Conservation (phyloP, 768 basidiomycete genomes). For the Mycena vitilis region DNA sequence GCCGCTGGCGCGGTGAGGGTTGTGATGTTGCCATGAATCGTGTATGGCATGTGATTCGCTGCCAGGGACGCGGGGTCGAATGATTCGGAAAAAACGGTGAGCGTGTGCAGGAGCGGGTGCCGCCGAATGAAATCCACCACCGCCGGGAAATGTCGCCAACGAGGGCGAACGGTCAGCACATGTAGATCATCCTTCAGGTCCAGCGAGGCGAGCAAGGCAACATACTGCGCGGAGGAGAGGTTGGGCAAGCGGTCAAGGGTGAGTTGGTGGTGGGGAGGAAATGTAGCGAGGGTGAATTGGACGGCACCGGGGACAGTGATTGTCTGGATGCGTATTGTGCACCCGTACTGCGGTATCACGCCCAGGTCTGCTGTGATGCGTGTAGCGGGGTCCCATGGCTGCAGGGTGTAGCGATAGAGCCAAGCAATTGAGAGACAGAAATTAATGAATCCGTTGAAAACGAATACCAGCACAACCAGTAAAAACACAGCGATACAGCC, state of each 20-base stretch:
- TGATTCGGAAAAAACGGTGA: not conserved
- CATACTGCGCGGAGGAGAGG: not conserved
- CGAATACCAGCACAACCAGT: not conserved
- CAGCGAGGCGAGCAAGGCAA: not conserved
- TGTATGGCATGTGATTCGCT: not conserved
- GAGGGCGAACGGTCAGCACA: not conserved
- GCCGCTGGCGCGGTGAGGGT: not conserved
- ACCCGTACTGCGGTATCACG: no score
- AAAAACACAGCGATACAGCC: not conserved
- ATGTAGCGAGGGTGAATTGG: not conserved
- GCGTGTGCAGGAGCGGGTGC: not conserved
- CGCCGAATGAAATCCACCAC: not conserved
- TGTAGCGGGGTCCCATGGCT: not conserved
- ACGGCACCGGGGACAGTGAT: not conserved
- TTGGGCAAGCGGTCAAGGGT: no score
- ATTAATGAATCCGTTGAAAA: not conserved
- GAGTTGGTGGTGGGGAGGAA: not conserved
- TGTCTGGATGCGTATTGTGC: not conserved
- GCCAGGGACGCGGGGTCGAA: not conserved
- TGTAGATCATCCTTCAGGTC: not conserved
- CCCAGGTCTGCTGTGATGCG: not conserved
- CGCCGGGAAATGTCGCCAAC: not conserved
- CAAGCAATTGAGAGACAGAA: not conserved
- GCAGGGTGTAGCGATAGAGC: not conserved
- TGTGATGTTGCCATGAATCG: not conserved